Percentiles rank a stretch among this genome's conserved stretches.
Conservation (phyloP, 257 asterid species). For the Verbena officinalis region DNA sequence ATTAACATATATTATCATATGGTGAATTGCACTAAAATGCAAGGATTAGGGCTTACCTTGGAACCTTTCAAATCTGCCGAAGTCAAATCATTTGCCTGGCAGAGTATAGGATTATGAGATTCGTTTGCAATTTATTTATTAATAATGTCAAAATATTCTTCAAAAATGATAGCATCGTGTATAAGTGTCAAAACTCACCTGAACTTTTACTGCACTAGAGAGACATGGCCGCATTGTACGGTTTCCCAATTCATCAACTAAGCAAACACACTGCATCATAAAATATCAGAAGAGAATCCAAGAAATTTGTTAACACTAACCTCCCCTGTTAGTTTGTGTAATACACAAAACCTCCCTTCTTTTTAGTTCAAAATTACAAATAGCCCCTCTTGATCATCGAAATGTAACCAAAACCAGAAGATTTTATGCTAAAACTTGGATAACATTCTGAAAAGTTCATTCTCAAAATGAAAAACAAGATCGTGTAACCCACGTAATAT, state of each 20-base stretch:
- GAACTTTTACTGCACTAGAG: constrained; percentile 80
- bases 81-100: constrained; percentile 81
- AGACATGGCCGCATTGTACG: constrained; percentile 99
- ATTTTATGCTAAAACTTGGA: no score
- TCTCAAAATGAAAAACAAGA: no score
- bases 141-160: constrained; percentile 28
- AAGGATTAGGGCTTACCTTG: constrained; percentile 58
- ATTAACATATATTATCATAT: no score
- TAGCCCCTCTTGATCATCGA: no score
- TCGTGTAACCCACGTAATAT: no score
- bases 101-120: constrained; percentile 36
- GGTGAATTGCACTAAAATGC: no score
- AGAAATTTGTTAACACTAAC: no score
- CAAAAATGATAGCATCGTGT: constrained; percentile 23
- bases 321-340: no score
- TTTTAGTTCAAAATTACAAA: no score
- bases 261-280: constrained; percentile 85
- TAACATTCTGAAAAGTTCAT: no score
- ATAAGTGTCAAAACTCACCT: constrained; percentile 55
- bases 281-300: not conserved
- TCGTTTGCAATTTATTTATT: constrained; percentile 23
- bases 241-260: constrained; percentile 89
- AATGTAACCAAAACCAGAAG: no score
- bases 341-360: no score
- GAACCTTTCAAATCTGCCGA: constrained; percentile 81